A percentile compares a stretch with the other conserved stretches of the same genome.
These are phyloP conservation scores for Zygotorulaspora florentina DNA, from an alignment of 805 yeast genomes.

Conservation along the genomic window DNA sequence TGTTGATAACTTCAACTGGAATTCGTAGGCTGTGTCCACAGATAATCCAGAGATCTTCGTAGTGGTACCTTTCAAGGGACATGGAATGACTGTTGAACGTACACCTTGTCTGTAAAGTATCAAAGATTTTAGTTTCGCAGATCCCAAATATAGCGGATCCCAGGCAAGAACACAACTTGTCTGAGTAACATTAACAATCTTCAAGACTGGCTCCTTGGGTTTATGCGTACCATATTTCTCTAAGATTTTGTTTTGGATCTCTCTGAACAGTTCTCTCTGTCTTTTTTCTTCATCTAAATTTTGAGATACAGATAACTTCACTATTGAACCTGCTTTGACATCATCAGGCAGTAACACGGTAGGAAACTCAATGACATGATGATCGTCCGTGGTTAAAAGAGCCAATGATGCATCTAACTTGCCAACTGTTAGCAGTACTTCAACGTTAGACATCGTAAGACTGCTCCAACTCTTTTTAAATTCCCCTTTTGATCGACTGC, in stretches of 20 bases:
- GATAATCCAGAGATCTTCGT: conserved; percentile 91
- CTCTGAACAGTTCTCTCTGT: conserved; percentile 55
- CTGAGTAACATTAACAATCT: conserved; percentile 77
- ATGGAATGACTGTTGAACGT: conserved; percentile 76
- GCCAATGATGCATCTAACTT: conserved; percentile 95
- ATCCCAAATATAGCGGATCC: conserved; percentile 82
- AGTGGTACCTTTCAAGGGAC: conserved; percentile 69
- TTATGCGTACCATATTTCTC: conserved; percentile 65
- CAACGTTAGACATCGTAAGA: conserved; percentile 43
- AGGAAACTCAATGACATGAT: conserved; percentile 95
- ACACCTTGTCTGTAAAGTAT: conserved; percentile 61
- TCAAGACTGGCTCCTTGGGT: conserved; percentile 69
- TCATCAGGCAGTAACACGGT: conserved; percentile 87
- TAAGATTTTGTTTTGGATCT: conserved; percentile 69
- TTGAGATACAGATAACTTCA: conserved; percentile 77
- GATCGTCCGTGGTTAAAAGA: conserved; percentile 81
- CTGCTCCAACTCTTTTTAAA: neutral
- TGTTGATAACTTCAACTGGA: conserved; percentile 77
- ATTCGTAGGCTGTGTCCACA: conserved; percentile 74
- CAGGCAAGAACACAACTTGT: conserved; percentile 93
- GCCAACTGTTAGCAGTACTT: conserved; percentile 91
- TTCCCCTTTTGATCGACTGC: no score
- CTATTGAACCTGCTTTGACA: conserved; percentile 87
- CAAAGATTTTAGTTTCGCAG: conserved; percentile 71
- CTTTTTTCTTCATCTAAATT: conserved; percentile 61